Evolutionary conservation across 106 monocot genomes (phyloP), one percentile per base, ranked within the genome.

Genomic region (Xerophyta viscosa): DNA sequence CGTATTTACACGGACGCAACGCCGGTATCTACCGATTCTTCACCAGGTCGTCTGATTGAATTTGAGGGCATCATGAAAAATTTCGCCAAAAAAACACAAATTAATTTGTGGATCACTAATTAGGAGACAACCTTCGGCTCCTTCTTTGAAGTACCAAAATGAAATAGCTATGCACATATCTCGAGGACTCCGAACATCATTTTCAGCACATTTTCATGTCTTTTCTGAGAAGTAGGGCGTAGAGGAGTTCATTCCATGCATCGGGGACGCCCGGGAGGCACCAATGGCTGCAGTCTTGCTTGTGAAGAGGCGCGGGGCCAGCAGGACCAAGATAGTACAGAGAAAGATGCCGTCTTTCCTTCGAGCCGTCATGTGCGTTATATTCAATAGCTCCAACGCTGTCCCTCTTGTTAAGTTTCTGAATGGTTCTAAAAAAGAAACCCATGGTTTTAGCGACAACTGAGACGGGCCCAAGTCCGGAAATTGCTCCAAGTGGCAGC

Each of bases 241-340:
- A 76, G 15, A 76, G 65, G 2, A 76, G 63, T 60, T 76, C 69
- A 39, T 76, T 76, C 76, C 76, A 76, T 21, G 60, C 24, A 61
- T 76, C 76, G 11, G 76, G 76, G 46, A 76, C 55, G 0, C 76
- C 76, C 3, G 76, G 76, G 23, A 76, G 24, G 67, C 76, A 76
- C 76, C 76, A 76, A 20, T 76, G 76, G 30, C 76, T 76, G 76
- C 76, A 76, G 29, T 76, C 76, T 39, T 76, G 76, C 54, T 42
- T 28, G 54, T 70, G 65, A 12, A 48, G 46, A 11, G 76, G 69
- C 7, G 76, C 76, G 1, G 29, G 60, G 15, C n/a, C 19, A 0
- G 41, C 20, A 3, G 60, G 60, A 5, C 76, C 76, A 0, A 76
- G 63, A 57, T 76, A 76, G 22, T 54, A 76, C 4, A 76, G n/a